phyloP scores from a whole-genome alignment of 192 early-diverging fungal genomes.

The Allomyces javanicus region DNA sequence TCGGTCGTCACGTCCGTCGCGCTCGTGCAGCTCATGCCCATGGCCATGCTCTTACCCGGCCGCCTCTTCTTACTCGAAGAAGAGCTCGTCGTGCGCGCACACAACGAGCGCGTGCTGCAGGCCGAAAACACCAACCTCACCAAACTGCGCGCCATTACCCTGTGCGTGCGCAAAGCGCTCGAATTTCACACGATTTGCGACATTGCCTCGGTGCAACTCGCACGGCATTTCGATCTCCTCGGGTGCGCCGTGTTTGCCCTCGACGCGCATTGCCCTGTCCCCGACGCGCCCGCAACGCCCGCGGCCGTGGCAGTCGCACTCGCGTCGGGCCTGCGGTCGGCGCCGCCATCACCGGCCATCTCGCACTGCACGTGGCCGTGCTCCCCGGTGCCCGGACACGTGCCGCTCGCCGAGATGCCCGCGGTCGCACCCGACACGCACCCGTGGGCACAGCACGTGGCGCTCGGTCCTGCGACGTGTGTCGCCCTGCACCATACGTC shows the following conservation, averaged over 20 bases:
- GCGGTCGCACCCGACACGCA: neutral
- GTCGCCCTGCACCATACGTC: too few relatives aligned
- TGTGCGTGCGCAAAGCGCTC: neutral
- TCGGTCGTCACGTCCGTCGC: neutral
- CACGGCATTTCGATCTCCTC: neutral
- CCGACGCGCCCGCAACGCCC: neutral
- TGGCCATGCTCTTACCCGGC: neutral
- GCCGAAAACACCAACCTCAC: neutral
- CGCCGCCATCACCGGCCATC: neutral
- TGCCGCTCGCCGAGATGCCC: neutral
- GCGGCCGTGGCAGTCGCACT: neutral
- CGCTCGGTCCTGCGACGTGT: too few relatives aligned
- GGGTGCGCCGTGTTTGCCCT: neutral
- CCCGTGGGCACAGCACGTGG: too few relatives aligned
- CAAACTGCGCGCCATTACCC: neutral
- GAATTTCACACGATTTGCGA: neutral
- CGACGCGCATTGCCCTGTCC: neutral
- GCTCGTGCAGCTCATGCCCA: neutral
- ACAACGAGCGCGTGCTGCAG: neutral
- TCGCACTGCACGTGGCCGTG: neutral
- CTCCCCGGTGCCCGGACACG: neutral
- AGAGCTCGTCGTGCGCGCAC: neutral
- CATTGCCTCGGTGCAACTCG: neutral
- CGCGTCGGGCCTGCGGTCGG: neutral
- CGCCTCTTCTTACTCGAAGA: neutral